Percentiles rank a stretch among this genome's conserved stretches.
phyloP scores from a whole-genome alignment of 148 eudicot genomes.

The Silene conica region DNA sequence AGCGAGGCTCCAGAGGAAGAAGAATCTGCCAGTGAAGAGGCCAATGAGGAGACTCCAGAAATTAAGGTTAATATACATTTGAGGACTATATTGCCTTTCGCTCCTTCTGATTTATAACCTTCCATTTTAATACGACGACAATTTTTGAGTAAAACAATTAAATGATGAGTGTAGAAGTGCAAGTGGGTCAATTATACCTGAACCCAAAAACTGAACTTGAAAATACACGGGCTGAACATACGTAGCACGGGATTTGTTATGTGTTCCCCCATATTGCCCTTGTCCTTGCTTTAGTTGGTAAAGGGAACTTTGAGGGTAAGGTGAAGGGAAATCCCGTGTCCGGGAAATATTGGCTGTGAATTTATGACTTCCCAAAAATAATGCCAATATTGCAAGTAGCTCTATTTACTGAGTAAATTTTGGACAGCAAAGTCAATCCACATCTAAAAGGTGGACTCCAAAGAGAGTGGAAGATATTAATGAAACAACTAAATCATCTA shows the following conservation, averaged over 20 bases:
- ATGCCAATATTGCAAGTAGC: not conserved
- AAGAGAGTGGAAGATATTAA: not conserved
- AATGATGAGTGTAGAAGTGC: not conserved
- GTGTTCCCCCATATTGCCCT: too few species aligned
- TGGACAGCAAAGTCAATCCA: not conserved
- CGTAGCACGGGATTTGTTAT: too few species aligned
- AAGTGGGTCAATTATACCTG: not conserved
- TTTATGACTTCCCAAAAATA: too few species aligned
- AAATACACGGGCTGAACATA: too few species aligned
- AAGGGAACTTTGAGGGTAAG: too few species aligned
- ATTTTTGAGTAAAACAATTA: not conserved
- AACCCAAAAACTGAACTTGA: not conserved
- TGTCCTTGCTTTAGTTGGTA: too few species aligned
- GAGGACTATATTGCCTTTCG: not conserved
- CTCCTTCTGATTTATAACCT: not conserved
- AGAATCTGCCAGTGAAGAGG: constrained; percentile 35
- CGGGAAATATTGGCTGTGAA: too few species aligned
- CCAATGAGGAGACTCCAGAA: constrained; percentile 53
- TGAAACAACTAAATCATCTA: not conserved
- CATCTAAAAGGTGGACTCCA: not conserved
- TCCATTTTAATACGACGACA: not conserved
- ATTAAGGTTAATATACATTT: constrained; percentile 45
- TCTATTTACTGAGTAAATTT: not conserved
- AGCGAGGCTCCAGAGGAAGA: constrained; percentile 46
- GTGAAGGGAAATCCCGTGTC: too few species aligned